phyloP scores from a whole-genome alignment of 768 basidiomycete species.

The Boletus speciosus region DNA sequence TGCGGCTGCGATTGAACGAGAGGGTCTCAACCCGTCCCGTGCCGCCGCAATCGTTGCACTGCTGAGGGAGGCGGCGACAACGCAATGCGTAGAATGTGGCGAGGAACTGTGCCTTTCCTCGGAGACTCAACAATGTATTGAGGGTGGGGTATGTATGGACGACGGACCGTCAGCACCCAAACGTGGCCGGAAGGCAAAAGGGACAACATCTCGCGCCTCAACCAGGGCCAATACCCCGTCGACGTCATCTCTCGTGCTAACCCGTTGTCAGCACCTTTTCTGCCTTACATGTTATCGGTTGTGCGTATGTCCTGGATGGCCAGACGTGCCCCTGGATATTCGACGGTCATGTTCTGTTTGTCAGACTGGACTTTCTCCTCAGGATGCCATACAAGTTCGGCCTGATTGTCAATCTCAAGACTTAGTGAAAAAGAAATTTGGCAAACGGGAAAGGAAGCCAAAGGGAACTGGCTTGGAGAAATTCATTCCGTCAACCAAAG shows the following conservation, averaged over 20 bases:
- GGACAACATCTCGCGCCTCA: constrained; percentile 54
- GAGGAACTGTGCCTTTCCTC: constrained; percentile 59
- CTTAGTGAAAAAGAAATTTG: constrained; percentile 55
- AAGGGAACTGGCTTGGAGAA: constrained; percentile 53
- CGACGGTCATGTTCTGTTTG: constrained; percentile 74
- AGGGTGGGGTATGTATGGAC: constrained; percentile 45
- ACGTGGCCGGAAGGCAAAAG: constrained; percentile 54
- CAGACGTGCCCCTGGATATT: constrained; percentile 57
- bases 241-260: constrained; percentile 65
- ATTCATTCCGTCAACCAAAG: constrained; percentile 82
- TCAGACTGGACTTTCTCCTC: constrained; percentile 57
- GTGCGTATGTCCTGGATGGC: constrained; percentile 79
- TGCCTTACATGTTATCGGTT: constrained; percentile 82
- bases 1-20: constrained; percentile 64
- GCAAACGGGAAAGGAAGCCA: constrained; percentile 63
- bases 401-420: constrained; percentile 49
- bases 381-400: constrained; percentile 82
- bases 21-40: constrained; percentile 73
- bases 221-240: constrained; percentile 75
- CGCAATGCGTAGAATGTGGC: constrained; percentile 88
- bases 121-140: constrained; percentile 39
- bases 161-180: constrained; percentile 50
- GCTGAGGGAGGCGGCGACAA: constrained; percentile 80
- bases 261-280: constrained; percentile 92
- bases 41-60: constrained; percentile 85